phyloP scores from a whole-genome alignment of 257 asterid species.

The Petunia secreta region DNA sequence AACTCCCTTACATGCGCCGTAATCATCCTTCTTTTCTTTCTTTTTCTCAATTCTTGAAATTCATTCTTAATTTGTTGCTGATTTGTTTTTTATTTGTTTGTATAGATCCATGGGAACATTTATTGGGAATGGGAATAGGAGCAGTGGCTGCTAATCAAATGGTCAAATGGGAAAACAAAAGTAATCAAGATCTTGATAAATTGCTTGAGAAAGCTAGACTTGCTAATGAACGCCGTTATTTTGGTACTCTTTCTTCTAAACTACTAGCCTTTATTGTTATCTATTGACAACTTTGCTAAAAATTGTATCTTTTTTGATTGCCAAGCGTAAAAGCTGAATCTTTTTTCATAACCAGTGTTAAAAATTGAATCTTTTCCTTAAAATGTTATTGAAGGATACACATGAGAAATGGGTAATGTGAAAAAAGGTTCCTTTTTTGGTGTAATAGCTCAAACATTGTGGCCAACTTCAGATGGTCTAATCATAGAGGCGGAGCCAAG shows the following conservation, averaged over 20 bases:
- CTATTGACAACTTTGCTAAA: too few species aligned
- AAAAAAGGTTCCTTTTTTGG: neutral
- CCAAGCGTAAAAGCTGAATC: too few species aligned
- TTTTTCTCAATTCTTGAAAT: neutral
- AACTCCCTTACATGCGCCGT: conserved; percentile 99
- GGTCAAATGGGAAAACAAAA: conserved; percentile 82
- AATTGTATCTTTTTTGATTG: too few species aligned
- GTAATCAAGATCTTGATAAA: conserved; percentile 86
- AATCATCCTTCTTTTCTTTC: conserved; percentile 6
- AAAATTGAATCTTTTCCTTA: neutral
- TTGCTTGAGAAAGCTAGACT: conserved; percentile 75
- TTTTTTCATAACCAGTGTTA: too few species aligned
- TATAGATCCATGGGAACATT: conserved; percentile 99
- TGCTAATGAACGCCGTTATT: conserved; percentile 96
- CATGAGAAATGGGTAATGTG: neutral
- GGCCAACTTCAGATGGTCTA: neutral
- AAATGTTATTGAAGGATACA: neutral
- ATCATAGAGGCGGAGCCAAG: too few species aligned
- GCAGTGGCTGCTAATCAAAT: conserved; percentile 76
- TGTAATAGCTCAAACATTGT: neutral
- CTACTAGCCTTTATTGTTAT: too few species aligned
- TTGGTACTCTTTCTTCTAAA: conserved; percentile 48
- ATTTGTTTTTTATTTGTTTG: too few species aligned
- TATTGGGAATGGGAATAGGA: conserved; percentile 95
- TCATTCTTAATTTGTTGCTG: neutral